phyloP scores from a whole-genome alignment of 805 yeast species.

The Cyberlindnera petersonii region DNA sequence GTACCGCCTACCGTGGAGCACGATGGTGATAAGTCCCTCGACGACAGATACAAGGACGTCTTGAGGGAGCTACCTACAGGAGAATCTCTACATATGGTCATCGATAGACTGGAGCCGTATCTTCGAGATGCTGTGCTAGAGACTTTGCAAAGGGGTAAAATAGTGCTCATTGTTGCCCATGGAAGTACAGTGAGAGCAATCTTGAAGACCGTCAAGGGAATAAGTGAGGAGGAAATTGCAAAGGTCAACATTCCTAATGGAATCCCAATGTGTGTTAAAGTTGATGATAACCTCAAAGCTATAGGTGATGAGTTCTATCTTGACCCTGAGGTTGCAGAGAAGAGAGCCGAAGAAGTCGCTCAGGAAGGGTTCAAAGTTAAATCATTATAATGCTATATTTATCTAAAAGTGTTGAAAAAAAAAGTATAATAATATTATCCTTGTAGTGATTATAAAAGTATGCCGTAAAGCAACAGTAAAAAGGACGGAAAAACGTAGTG shows the following conservation, averaged over 20 bases:
- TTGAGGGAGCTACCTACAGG: constrained; percentile 55
- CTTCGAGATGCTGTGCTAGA: constrained; percentile 46
- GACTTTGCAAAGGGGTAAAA: constrained; percentile 47
- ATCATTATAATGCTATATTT: background rate
- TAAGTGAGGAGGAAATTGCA: constrained; percentile 66
- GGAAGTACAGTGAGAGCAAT: constrained; percentile 79
- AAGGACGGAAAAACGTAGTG: constrained; percentile 3
- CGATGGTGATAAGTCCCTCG: constrained; percentile 32
- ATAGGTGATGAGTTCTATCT: constrained; percentile 58
- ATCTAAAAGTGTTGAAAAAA: background rate
- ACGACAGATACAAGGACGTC: constrained; percentile 35
- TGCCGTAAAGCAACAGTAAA: constrained; percentile 6
- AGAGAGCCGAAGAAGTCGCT: constrained; percentile 76
- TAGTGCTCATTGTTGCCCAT: constrained; percentile 71
- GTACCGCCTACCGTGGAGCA: constrained; percentile 53
- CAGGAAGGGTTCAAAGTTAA: constrained; percentile 67
- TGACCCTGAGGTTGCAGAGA: constrained; percentile 76
- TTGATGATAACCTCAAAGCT: constrained; percentile 48
- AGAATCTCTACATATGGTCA: constrained; percentile 72
- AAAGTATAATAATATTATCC: constrained; percentile 2
- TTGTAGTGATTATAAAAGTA: constrained; percentile 1
- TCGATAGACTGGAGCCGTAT: constrained; percentile 61
- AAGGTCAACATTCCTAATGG: constrained; percentile 80
- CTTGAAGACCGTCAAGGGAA: constrained; percentile 60
- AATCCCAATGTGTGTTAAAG: constrained; percentile 67